phyloP scores from a whole-genome alignment of 805 yeast species.

The Candida ipomoeae region DNA sequence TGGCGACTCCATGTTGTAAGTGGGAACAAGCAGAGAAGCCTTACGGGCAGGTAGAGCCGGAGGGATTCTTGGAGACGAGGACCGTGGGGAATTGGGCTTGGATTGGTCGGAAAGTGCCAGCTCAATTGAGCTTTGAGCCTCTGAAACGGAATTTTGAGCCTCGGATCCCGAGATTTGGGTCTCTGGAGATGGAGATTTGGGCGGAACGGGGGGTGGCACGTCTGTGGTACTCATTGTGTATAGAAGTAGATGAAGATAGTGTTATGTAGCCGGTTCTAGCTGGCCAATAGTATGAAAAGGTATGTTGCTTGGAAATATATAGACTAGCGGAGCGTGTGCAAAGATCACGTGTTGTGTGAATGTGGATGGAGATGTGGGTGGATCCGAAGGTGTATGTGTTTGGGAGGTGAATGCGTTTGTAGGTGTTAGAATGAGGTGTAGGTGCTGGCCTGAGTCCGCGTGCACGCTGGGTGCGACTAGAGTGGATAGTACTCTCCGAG shows the following conservation, averaged over 20 bases:
- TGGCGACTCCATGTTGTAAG: slow-evolving; percentile 8
- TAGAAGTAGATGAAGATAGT: background rate
- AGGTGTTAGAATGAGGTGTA: background rate
- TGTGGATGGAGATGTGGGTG: too few relatives aligned
- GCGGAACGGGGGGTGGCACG: background rate
- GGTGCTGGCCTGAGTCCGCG: background rate
- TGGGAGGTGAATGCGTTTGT: background rate
- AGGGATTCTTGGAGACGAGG: background rate
- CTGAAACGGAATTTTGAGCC: too few relatives aligned
- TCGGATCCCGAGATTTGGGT: background rate
- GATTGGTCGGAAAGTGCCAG: background rate
- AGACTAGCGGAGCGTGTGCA: background rate
- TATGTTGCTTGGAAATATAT: background rate
- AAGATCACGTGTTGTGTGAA: background rate
- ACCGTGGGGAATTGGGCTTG: background rate
- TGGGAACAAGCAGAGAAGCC: slow-evolving; percentile 1
- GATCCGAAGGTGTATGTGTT: background rate
- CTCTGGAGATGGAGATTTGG: background rate
- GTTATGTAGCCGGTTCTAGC: background rate
- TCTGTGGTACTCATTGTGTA: background rate
- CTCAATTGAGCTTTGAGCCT: background rate
- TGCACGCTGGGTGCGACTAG: slow-evolving; percentile 1
- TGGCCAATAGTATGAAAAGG: background rate
- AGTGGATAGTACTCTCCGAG: background rate
- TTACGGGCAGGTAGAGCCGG: slow-evolving; percentile 11